Base-by-base conservation (phyloP, 179 eudicot species). In the Patellifolia procumbens region DNA sequence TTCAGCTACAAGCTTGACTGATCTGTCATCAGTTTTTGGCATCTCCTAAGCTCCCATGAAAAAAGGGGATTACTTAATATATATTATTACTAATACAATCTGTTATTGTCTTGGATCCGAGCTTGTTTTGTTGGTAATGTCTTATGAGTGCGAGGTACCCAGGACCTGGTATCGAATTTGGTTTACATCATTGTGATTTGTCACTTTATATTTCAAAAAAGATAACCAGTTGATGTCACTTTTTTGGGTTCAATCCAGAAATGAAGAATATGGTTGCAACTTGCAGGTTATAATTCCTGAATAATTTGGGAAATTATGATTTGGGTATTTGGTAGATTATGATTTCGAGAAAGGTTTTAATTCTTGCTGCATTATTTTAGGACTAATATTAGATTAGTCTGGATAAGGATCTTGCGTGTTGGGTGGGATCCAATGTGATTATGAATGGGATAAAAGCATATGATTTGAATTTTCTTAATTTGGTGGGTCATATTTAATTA, bases 1-100 rank as follows among this genome's bases (percentile, higher is more conserved):
- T 80, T 85, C 67, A 74, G 53, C 49, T 65, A 80, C 82, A 83
- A 82, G 83, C 83, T 66, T 78, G 70, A 70, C 69, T 73, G 51
- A 19, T 37, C 28, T 78, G 69, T 81, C 76, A 68, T 66, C 79
- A 20, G 48, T 80, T 45, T 39, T 43, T 65, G 37, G 58, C 66
- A 65, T 67, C 63, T 43, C 37, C 63, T 53, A 60, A 37, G 56
- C 73, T 72, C 43, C 72, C 70, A 46, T 22, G 3, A 43, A 39
- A 59, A 8, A 13, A 32, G 4, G 17, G 37, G 49, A 31, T 68
- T 24, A 53, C 43, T 39, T 52, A 63, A 37, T 0, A 7, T 4
- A 17, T 34, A 17, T 34, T 3, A 16, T 7, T 64, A 20, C 3
- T 35, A 35, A 16, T 34, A 62, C 34, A 13, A 16, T 51, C 55